Conservation (phyloP, 169 alveolate species). For the Plasmodium blacklocki region DNA sequence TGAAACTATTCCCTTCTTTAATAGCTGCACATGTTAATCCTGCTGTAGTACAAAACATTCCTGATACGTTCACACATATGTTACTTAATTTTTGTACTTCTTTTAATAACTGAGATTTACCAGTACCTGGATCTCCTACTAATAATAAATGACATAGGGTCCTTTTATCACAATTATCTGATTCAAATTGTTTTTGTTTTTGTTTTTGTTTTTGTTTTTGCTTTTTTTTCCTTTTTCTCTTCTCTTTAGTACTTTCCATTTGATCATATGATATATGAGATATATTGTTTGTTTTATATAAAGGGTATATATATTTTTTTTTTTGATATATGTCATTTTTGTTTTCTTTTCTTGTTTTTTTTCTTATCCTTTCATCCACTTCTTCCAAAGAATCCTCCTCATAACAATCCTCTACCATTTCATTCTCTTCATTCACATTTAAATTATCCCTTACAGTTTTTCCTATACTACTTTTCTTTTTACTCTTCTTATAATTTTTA, state of each 20-base stretch:
- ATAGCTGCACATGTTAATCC: constrained; percentile 93
- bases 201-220: background rate
- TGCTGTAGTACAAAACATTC: constrained; percentile 92
- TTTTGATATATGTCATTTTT: constrained; percentile 39
- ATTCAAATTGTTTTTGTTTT: background rate
- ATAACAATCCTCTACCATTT: background rate
- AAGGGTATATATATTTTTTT: too few relatives aligned
- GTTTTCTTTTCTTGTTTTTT: background rate
- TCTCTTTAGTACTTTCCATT: background rate
- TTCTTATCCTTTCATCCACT: constrained; percentile 16
- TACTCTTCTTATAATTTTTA: background rate
- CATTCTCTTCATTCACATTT: background rate
- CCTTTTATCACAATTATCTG: constrained; percentile 65
- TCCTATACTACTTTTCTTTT: background rate
- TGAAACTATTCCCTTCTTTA: constrained; percentile 91
- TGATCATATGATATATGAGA: background rate
- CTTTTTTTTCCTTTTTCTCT: background rate
- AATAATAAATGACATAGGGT: constrained; percentile 90
- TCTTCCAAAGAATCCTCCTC: constrained; percentile 66
- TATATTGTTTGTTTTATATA: too few relatives aligned
- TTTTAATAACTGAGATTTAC: constrained; percentile 92
- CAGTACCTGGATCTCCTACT: constrained; percentile 97
- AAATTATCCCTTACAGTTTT: background rate
- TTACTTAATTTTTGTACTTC: constrained; percentile 85
- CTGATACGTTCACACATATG: constrained; percentile 84